Evolutionary conservation across 2,329 filamentous ascomycete species (phyloP).

Genomic region (Calonectria henricotiae): DNA sequence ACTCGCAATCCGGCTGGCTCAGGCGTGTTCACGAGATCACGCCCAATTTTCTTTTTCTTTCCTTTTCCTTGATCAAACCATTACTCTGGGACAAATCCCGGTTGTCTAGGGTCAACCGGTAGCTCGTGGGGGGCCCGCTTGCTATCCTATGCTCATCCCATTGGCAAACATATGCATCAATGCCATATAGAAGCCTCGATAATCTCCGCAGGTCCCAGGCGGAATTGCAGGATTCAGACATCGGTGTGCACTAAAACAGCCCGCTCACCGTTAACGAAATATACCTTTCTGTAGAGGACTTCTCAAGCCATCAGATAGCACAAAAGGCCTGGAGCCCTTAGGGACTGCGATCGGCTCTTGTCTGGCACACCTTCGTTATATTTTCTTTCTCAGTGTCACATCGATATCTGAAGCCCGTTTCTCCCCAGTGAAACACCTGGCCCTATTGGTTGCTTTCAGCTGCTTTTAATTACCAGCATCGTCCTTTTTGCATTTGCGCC

Average conservation of each 20-base stretch:
- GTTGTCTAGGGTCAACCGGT: slow-evolving; percentile 27
- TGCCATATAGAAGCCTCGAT: slow-evolving; percentile 26
- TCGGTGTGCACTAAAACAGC: slow-evolving; percentile 50
- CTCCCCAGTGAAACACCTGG: slow-evolving; percentile 9
- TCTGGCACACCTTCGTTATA: slow-evolving; percentile 44
- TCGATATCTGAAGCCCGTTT: slow-evolving; percentile 35
- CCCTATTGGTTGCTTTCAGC: slow-evolving; percentile 10
- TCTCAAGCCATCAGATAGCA: slow-evolving; percentile 40
- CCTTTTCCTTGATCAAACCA: slow-evolving; percentile 27
- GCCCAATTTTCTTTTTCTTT: slow-evolving; percentile 33
- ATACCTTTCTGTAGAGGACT: slow-evolving; percentile 38
- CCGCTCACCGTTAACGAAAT: slow-evolving; percentile 36
- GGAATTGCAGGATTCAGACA: slow-evolving; percentile 40
- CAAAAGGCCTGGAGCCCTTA: slow-evolving; percentile 48
- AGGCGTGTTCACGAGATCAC: slow-evolving; percentile 40
- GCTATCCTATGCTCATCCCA: slow-evolving; percentile 29
- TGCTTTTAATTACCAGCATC: slow-evolving; percentile 28
- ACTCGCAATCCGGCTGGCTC: slow-evolving; percentile 25
- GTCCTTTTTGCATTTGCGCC: slow-evolving; percentile 29
- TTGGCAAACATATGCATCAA: slow-evolving; percentile 40
- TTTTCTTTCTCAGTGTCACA: slow-evolving; percentile 39
- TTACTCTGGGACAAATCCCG: slow-evolving; percentile 37
- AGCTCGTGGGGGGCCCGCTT: slow-evolving; percentile 30
- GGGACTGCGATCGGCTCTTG: slow-evolving; percentile 36
- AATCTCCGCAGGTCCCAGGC: slow-evolving; percentile 17